Evolutionary conservation across 805 yeast genomes (phyloP), one percentile per base, ranked within the genome.

Genomic region (Lipomyces sp.): DNA sequence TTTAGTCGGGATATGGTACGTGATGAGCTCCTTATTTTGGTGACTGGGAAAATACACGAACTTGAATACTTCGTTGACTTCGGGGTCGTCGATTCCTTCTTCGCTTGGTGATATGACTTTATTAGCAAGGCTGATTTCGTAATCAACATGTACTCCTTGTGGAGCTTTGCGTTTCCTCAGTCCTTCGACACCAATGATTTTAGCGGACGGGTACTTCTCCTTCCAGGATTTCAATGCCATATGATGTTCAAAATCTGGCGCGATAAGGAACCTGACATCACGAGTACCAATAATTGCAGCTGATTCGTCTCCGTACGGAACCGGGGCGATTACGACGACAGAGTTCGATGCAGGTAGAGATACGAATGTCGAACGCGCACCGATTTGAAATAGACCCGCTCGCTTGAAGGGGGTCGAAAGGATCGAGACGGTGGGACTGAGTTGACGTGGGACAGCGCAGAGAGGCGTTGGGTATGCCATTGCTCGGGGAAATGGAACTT

Each of bases 201-300:
- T 82, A 60, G 85, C 76, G 2, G 78, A 71, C 2, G 90, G 90
- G 73, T 79, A 81, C 64, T 77, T 75, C 24, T 80, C 78, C 73
- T 84, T 83, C 77, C 87, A 84, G 11, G 84, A 82, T 39, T 77
- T 74, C 24, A 87, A 84, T 3, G 89, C 90, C 85, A 88, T 77
- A 1, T 89, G 86, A 73, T 88, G 92, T 71, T 86, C 89, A 37
- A 70, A 73, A 72, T 89, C 90, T 2, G 92, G 91, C 57, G 89
- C 81, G 57, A 89, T 80, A 51, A 86, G 78, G 69, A 75, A 76
- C 55, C 59, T 67, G 59, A 76, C 76, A 4, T 55, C 34, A 29
- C 61, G 57, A 15, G 55, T 48, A 29, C 53, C 66, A 30, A 67
- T 59, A n/a, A 66, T 35, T 7, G 30, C 59, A 35, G 58, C 71